Conservation (phyloP, 345 rosid genomes). For the Gossypium raimondii region DNA sequence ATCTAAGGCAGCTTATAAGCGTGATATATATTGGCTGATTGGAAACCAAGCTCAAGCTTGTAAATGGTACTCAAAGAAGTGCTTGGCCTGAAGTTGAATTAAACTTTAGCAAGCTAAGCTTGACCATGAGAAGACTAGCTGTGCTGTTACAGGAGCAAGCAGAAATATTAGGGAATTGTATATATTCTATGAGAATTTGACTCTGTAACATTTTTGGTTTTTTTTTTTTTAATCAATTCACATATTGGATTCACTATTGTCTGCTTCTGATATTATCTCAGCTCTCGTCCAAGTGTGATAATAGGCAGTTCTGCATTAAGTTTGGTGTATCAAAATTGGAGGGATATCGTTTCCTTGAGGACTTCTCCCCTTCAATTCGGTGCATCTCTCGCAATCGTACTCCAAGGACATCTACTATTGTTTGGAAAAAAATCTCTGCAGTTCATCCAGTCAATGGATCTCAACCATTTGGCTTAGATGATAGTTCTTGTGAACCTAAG, state of each 20-base stretch:
- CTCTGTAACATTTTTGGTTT: not conserved
- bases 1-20: not conserved
- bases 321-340: conserved; percentile 46
- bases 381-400: conserved; percentile 56
- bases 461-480: conserved; percentile 31
- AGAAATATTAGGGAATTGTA: not conserved
- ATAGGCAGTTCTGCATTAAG: conserved; percentile 63
- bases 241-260: not conserved
- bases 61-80: not conserved
- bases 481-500: conserved; percentile 34
- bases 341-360: conserved; percentile 66
- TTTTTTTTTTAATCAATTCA: not conserved
- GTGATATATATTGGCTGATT: not conserved
- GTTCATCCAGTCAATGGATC: conserved; percentile 31
- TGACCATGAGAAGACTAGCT: not conserved
- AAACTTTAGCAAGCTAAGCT: not conserved
- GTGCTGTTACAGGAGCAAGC: not conserved
- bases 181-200: not conserved
- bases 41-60: not conserved
- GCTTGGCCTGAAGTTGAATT: not conserved
- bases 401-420: conserved; percentile 33
- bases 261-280: conserved; percentile 28
- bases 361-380: conserved; percentile 58
- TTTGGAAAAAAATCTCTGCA: conserved; percentile 45
- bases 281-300: conserved; percentile 82